Evolutionary conservation across 805 yeast species (phyloP).

Genomic region (Candida broadrunensis): DNA sequence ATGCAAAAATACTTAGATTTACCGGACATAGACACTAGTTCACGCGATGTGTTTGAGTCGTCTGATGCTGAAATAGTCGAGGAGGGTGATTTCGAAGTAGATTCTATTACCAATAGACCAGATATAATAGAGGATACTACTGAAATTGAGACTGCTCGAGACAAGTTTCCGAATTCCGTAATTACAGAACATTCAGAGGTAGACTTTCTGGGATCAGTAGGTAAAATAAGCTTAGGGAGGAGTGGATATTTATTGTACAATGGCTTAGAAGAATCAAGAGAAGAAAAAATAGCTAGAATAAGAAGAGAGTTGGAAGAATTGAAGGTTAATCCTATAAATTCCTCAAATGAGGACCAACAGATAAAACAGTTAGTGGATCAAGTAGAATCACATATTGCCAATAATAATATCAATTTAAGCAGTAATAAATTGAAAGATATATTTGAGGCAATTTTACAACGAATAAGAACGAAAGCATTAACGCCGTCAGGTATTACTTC

Average conservation of each 20-base stretch:
- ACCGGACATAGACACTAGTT: constrained; percentile 18
- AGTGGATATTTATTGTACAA: neutral
- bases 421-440: neutral
- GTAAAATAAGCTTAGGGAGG: neutral
- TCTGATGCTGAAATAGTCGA: constrained; percentile 40
- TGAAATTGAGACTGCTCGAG: constrained; percentile 7
- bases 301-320: constrained; percentile 35
- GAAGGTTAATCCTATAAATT: neutral
- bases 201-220: constrained; percentile 36
- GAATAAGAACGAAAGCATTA: neutral
- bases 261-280: constrained; percentile 30
- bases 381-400: neutral
- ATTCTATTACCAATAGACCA: neutral
- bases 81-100: neutral
- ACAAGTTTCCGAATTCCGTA: constrained; percentile 2
- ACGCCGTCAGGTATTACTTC: neutral
- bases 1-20: constrained; percentile 9
- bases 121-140: constrained; percentile 11
- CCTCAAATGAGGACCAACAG: neutral
- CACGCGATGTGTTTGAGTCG: constrained; percentile 43
- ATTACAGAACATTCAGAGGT: constrained; percentile 16
- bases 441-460: neutral
- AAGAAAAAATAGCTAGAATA: constrained; percentile 37
- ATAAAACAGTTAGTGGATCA: constrained; percentile 2
- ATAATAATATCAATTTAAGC: neutral